A percentile compares a stretch with the other conserved stretches of the same genome.
Conservation (phyloP, 805 yeast genomes). For the Yarrowia sp. region DNA sequence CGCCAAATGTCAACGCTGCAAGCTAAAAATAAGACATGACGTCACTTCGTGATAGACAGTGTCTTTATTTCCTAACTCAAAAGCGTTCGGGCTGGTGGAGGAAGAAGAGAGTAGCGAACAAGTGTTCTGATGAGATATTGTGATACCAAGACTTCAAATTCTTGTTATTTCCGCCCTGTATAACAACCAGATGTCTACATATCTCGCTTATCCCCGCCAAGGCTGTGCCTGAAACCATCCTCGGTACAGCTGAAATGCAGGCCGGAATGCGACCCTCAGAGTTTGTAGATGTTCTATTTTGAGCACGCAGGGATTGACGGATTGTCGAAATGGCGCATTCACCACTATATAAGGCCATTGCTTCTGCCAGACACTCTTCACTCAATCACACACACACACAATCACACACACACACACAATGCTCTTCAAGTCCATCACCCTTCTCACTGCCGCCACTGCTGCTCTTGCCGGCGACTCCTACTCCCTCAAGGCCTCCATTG, state of each 20-base stretch:
- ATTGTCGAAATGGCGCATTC: neutral
- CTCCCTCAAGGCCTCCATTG: neutral
- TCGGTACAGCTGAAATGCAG: neutral
- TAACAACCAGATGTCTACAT: no score
- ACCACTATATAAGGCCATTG: neutral
- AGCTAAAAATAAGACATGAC: no score
- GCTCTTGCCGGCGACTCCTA: neutral
- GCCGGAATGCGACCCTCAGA: neutral
- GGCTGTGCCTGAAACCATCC: neutral
- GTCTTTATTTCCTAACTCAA: no score
- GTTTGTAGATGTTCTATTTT: conserved; percentile 6
- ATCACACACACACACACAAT: neutral
- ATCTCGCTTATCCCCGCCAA: no score
- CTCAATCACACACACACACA: neutral
- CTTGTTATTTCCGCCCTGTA: no score
- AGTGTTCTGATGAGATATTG: no score
- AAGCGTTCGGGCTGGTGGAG: no score
- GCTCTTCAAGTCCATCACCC: conserved; percentile 3
- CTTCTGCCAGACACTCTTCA: neutral
- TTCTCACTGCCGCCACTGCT: neutral
- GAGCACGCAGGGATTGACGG: conserved; percentile 1
- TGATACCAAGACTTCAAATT: no score
- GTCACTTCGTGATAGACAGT: no score
- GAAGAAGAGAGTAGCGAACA: no score
- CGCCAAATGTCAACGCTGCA: no score